A percentile compares a stretch with the other conserved stretches of the same genome.
Evolutionary conservation across 805 yeast species (phyloP).

Genomic region (Saturnispora mendoncae): DNA sequence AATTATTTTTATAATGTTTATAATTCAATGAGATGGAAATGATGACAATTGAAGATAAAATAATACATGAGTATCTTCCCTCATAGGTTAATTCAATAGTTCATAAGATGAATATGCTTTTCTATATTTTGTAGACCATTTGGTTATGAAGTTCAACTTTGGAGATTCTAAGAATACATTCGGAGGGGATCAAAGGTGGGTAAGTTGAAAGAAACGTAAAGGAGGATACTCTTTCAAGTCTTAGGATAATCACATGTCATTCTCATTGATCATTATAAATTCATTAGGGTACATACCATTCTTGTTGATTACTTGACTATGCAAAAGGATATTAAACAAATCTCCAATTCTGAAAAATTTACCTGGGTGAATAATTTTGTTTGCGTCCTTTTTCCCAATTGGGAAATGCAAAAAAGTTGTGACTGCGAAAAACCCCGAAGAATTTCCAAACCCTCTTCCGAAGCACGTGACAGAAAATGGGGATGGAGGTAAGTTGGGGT

Average conservation of each 20-base stretch:
- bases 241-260: not conserved
- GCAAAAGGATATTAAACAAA: conserved; percentile 2
- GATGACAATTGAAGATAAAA: too few relatives aligned
- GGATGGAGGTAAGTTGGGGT: too few relatives aligned
- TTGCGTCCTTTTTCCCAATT: not conserved
- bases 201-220: too few relatives aligned
- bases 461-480: conserved; percentile 10
- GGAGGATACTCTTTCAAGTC: too few relatives aligned
- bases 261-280: not conserved
- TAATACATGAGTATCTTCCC: too few relatives aligned
- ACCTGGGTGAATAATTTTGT: not conserved
- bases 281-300: conserved; percentile 21
- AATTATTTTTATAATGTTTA: not conserved
- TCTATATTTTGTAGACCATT: too few relatives aligned
- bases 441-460: not conserved
- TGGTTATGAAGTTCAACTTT: too few relatives aligned
- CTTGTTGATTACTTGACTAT: conserved; percentile 14
- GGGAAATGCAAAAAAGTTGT: not conserved
- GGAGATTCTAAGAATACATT: too few relatives aligned
- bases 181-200: too few relatives aligned
- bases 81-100: too few relatives aligned
- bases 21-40: too few relatives aligned
- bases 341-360: not conserved
- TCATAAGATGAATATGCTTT: too few relatives aligned
- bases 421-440: conserved; percentile 5